Percentiles rank a stretch among this genome's conserved stretches.
phyloP scores from a whole-genome alignment of 805 yeast genomes.

The Candida corydali region DNA sequence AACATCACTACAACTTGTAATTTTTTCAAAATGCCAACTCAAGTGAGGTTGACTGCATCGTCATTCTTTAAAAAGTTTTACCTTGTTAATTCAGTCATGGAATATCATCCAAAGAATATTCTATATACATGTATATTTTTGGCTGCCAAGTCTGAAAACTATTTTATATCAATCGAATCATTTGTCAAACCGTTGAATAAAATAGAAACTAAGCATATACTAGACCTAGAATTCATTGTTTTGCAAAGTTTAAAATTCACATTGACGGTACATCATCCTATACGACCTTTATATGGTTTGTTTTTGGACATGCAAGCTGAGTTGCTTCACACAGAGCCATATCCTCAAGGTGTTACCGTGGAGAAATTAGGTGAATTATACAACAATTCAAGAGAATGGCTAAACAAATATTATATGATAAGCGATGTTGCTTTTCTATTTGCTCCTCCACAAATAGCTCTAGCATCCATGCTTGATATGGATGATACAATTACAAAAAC shows the following conservation, averaged over 20 bases:
- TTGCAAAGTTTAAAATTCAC: conserved; percentile 75
- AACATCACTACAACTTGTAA: conserved; percentile 68
- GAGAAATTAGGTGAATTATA: conserved; percentile 63
- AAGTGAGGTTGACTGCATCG: conserved; percentile 82
- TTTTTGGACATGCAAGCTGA: conserved; percentile 79
- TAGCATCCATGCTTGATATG: conserved; percentile 72
- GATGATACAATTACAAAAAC: conserved; percentile 61
- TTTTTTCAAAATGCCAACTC: conserved; percentile 79
- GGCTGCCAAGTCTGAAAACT: conserved; percentile 91
- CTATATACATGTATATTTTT: conserved; percentile 71
- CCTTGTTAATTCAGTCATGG: conserved; percentile 77
- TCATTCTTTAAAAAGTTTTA: conserved; percentile 79
- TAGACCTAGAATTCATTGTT: conserved; percentile 76
- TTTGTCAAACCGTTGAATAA: conserved; percentile 70
- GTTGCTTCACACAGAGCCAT: conserved; percentile 39
- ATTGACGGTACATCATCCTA: conserved; percentile 82
- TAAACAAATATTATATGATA: conserved; percentile 59
- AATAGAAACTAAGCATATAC: conserved; percentile 59
- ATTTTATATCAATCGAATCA: conserved; percentile 77
- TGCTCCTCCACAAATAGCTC: conserved; percentile 94
- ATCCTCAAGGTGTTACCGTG: conserved; percentile 41
- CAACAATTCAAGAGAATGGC: conserved; percentile 62
- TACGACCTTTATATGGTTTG: conserved; percentile 88
- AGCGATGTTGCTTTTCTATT: conserved; percentile 74
- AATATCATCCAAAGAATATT: conserved; percentile 79